These are phyloP conservation scores for Ophiosphaerella herpotricha DNA, from an alignment of 2,329 filamentous ascomycete species.

Conservation along the genomic window DNA sequence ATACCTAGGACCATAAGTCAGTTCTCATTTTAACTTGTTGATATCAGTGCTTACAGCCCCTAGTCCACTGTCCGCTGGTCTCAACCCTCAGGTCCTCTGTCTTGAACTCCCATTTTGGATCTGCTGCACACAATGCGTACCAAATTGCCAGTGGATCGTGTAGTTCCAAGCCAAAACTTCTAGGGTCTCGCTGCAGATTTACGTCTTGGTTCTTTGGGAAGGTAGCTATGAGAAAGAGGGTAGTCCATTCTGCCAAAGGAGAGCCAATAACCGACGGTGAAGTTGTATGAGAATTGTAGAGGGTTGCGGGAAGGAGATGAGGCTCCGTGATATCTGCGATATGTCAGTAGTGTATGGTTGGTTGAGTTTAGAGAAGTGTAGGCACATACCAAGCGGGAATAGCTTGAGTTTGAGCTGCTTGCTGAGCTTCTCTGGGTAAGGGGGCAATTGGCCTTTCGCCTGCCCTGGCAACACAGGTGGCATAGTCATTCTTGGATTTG, in stretches of 20 bases:
- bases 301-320: constrained; percentile 49
- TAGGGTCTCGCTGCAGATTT: constrained; percentile 39
- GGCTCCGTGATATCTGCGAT: constrained; percentile 51
- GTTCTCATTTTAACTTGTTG: neutral
- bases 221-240: constrained; percentile 52
- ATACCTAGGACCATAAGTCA: constrained; percentile 38
- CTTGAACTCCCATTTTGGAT: constrained; percentile 42
- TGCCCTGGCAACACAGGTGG: constrained; percentile 63
- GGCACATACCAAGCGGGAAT: constrained; percentile 50
- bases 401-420: constrained; percentile 51
- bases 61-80: constrained; percentile 90
- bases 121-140: constrained; percentile 34
- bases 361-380: neutral
- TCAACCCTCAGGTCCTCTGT: constrained; percentile 85
- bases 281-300: constrained; percentile 40
- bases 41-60: constrained; percentile 67
- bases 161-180: constrained; percentile 48
- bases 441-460: constrained; percentile 30
- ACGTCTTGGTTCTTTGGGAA: constrained; percentile 52
- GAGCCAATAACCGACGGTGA: constrained; percentile 35
- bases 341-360: constrained; percentile 1
- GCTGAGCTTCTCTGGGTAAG: constrained; percentile 50
- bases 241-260: constrained; percentile 53
- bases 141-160: constrained; percentile 53
- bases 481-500: constrained; percentile 75